Base-by-base conservation (phyloP, 1,284 basidiomycete species). In the Ganoderma multipileum region DNA sequence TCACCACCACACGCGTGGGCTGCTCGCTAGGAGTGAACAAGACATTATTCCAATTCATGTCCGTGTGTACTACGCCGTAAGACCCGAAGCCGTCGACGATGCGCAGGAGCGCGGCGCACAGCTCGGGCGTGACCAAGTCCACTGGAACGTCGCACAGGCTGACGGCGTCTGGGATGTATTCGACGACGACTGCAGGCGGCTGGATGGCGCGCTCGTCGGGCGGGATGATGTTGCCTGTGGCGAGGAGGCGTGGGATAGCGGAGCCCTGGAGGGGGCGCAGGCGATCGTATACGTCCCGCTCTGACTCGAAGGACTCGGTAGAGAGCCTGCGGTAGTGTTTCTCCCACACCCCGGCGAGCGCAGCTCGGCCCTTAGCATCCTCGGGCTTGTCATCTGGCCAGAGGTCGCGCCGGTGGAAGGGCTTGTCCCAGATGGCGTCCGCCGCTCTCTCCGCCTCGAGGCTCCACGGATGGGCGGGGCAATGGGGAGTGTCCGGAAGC, bases 151-250 rank as follows among this genome's bases (percentile, higher is more conserved):
- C 59, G 20, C 26, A 9, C 23, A 70, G 63, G 23, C 23, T 47
- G 54, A 67, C 39, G 3, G 69, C 66, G 58, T 70, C 69, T 5
- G 58, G 64, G 44, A 70, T 63, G 63, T 65, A 65, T 44, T 70
- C 69, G 1, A 68, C 16, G 44, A 67, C 42, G 28, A 70, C 16
- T 4, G 65, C 69, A 20, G 63, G 50, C 1, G 54, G 65, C 3
- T 58, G 36, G 11, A 67, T 39, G 5, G 63, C 69, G 2, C 69
- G 66, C 36, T 65, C 62, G 57, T 66, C 57, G 1, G 61, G 50
- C 11, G 64, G 68, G 12, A 61, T 33, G 23, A 64, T 9, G n/a
- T 16, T 33, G 12, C 69, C 69, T 3, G 41, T 23, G n/a, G 47
- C 0, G 52, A 55, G 52, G n/a, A 68, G 47, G 4, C 62, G 60